Percentiles rank a stretch among this genome's conserved stretches.
phyloP scores from a whole-genome alignment of 2,329 filamentous ascomycete species.

The Arthroderma sp. region DNA sequence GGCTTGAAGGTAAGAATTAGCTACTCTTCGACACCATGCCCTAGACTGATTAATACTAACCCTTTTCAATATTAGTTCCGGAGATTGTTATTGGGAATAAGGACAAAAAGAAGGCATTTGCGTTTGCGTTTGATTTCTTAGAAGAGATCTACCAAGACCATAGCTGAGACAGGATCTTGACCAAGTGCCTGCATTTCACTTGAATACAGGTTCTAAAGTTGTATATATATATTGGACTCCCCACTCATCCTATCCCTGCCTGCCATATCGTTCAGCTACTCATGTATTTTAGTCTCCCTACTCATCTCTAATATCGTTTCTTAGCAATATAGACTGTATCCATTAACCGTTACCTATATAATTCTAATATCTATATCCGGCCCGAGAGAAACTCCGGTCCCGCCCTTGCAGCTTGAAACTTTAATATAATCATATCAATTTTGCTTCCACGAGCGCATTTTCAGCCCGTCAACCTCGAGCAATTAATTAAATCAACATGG shows the following conservation, averaged over 20 bases:
- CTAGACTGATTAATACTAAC: background rate
- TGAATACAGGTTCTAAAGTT: background rate
- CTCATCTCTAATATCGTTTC: too few relatives aligned
- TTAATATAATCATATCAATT: background rate
- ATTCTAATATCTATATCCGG: background rate
- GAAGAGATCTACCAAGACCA: slow-evolving; percentile 9
- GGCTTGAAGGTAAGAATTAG: slow-evolving; percentile 17
- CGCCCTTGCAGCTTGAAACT: background rate
- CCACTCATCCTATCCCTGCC: background rate
- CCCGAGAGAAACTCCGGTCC: slow-evolving; percentile 1
- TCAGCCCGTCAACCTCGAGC: background rate
- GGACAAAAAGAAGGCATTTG: slow-evolving; percentile 10
- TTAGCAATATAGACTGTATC: too few relatives aligned
- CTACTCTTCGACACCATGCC: background rate
- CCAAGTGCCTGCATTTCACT: too few relatives aligned
- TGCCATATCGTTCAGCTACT: background rate
- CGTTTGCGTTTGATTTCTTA: slow-evolving; percentile 10
- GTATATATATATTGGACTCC: background rate
- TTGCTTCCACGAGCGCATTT: background rate
- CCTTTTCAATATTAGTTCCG: slow-evolving; percentile 11
- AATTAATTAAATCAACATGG: background rate
- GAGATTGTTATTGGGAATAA: slow-evolving; percentile 13
- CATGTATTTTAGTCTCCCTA: background rate
- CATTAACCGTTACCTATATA: too few relatives aligned
- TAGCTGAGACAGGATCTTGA: too few relatives aligned